A percentile compares a stretch with the other conserved stretches of the same genome.
Conservation (phyloP, 352 stramenopile species). For the Nothophytophthora sp. region DNA sequence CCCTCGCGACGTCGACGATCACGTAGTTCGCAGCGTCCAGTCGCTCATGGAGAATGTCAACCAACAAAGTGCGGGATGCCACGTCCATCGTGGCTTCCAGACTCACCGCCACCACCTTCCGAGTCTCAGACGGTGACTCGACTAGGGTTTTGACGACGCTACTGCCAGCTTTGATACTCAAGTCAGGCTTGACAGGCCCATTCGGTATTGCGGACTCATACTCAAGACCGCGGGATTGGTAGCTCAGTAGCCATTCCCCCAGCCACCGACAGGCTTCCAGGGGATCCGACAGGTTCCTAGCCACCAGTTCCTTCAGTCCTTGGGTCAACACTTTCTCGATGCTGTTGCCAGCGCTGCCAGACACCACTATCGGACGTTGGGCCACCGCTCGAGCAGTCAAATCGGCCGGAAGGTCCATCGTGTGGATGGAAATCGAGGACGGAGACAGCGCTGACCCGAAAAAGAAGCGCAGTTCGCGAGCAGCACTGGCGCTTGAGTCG, state of each 20-base stretch:
- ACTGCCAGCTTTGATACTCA: neutral
- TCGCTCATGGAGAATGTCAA: conserved; percentile 5
- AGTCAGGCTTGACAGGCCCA: neutral
- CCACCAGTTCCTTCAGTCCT: conserved; percentile 42
- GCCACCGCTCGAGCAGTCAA: conserved; percentile 8
- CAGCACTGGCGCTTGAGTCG: conserved; percentile 54
- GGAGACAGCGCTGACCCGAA: conserved; percentile 47
- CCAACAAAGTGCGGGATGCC: conserved; percentile 2
- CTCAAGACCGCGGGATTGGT: conserved; percentile 14
- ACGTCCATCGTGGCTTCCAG: conserved; percentile 8
- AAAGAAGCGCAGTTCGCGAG: conserved; percentile 77
- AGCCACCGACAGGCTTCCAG: conserved; percentile 55
- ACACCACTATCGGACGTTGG: conserved; percentile 5
- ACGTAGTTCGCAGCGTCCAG: conserved; percentile 26
- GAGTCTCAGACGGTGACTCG: neutral
- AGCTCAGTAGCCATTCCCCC: conserved; percentile 45
- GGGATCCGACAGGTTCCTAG: conserved; percentile 18
- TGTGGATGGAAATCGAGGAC: conserved; percentile 4
- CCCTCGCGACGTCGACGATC: conserved; percentile 29
- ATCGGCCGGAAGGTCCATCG: neutral
- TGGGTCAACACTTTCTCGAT: conserved; percentile 38
- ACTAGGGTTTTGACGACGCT: neutral
- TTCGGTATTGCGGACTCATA: conserved; percentile 3
- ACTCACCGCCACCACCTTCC: conserved; percentile 22
- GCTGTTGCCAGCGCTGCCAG: conserved; percentile 6